Conservation (phyloP, 306 rosid genomes). For the Amphicarpaea edgeworthii region DNA sequence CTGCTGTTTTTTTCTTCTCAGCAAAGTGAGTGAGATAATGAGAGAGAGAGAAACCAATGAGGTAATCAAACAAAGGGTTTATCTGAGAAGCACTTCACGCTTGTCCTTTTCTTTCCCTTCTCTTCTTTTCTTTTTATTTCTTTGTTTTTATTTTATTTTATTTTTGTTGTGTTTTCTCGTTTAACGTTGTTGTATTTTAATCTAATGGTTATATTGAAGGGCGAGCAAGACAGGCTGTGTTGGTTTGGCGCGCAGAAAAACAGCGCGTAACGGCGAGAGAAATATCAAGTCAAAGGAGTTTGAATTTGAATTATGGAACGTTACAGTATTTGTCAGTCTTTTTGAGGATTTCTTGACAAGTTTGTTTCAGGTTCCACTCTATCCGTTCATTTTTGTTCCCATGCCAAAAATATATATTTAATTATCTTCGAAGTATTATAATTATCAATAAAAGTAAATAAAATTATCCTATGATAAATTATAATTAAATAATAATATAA, state of each 20-base stretch:
- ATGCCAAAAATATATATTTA: too few species aligned
- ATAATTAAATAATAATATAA: too few species aligned
- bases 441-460: too few species aligned
- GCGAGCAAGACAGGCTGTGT: slow-evolving; percentile 31
- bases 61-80: slow-evolving; percentile 57
- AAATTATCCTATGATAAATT: too few species aligned
- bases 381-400: not conserved
- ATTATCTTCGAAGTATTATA: too few species aligned
- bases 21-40: slow-evolving; percentile 15
- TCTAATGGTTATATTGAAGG: not conserved
- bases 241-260: slow-evolving; percentile 42
- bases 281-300: not conserved
- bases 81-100: slow-evolving; percentile 69
- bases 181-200: not conserved
- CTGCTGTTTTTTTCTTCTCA: slow-evolving; percentile 37
- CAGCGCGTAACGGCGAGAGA: slow-evolving; percentile 7
- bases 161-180: too few species aligned
- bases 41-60: slow-evolving; percentile 46
- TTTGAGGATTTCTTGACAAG: not conserved
- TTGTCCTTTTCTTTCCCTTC: slow-evolving; percentile 50
- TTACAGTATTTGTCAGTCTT: not conserved
- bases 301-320: slow-evolving; percentile 6
- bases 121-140: not conserved
- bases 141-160: slow-evolving; percentile 11
- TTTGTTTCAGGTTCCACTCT: not conserved